Conservation (phyloP, 768 basidiomycete genomes). For the Wakefieldia striispora region DNA sequence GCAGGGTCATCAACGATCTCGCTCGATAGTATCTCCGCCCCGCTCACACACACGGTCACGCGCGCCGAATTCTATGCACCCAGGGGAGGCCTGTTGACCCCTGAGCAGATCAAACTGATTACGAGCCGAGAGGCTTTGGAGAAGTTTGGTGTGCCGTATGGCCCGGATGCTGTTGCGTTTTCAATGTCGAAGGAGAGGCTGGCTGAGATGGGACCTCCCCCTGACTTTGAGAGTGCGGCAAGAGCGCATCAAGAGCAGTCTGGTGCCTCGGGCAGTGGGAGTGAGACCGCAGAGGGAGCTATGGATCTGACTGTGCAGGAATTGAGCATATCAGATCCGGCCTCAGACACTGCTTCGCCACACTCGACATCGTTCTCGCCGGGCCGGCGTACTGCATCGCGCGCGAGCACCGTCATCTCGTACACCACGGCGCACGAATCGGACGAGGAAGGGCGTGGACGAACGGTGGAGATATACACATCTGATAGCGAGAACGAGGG, state of each 20-base stretch:
- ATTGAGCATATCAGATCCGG: neutral
- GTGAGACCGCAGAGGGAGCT: neutral
- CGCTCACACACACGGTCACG: conserved; percentile 68
- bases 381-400: conserved; percentile 8
- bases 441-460: neutral
- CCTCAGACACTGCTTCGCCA: neutral
- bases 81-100: conserved; percentile 41
- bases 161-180: conserved; percentile 67
- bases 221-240: conserved; percentile 45
- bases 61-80: conserved; percentile 71
- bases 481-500: conserved; percentile 3
- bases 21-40: conserved; percentile 70
- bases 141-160: conserved; percentile 75
- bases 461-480: neutral
- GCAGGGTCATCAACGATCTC: conserved; percentile 70
- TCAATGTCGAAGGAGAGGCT: conserved; percentile 45
- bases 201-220: conserved; percentile 39
- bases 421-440: conserved; percentile 11
- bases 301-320: neutral
- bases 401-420: conserved; percentile 12
- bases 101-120: conserved; percentile 63
- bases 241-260: neutral
- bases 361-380: too few relatives aligned
- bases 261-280: neutral
- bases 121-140: conserved; percentile 64